These are phyloP conservation scores for Mycena maculata DNA, from an alignment of 768 basidiomycete species.

Conservation along the genomic window DNA sequence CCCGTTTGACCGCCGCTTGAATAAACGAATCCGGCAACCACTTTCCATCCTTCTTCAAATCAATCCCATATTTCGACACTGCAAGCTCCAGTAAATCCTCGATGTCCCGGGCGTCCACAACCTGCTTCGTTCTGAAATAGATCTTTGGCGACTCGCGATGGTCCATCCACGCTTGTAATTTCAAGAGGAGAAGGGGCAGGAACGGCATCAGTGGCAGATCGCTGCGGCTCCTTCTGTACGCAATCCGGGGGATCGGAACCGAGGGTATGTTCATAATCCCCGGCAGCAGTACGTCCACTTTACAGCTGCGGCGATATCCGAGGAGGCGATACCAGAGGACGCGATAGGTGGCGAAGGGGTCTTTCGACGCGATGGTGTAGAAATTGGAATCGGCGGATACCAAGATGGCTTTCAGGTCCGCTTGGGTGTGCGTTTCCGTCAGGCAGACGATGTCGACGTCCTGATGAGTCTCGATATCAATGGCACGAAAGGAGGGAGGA, in stretches of 20 bases:
- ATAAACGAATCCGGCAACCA: constrained; percentile 49
- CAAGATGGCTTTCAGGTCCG: constrained; percentile 55
- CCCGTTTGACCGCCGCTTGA: constrained; percentile 38
- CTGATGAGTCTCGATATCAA: constrained; percentile 38
- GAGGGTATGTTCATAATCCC: constrained; percentile 51
- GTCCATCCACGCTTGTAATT: constrained; percentile 57
- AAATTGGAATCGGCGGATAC: constrained; percentile 46
- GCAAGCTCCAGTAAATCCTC: constrained; percentile 53
- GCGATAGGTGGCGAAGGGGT: constrained; percentile 53
- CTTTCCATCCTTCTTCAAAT: constrained; percentile 34
- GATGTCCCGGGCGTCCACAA: constrained; percentile 56
- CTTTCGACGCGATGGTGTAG: constrained; percentile 50
- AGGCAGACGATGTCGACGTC: constrained; percentile 62
- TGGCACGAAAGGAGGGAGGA: background rate
- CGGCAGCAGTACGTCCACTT: constrained; percentile 54
- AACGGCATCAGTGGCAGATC: constrained; percentile 54
- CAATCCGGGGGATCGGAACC: constrained; percentile 41
- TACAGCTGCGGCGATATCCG: constrained; percentile 40
- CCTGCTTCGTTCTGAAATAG: constrained; percentile 51
- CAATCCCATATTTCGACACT: constrained; percentile 37
- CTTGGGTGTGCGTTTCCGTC: constrained; percentile 45
- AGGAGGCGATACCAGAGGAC: constrained; percentile 56
- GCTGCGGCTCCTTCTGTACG: constrained; percentile 32
- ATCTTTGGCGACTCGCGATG: constrained; percentile 45
- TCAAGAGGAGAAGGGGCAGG: constrained; percentile 52